Evolutionary conservation across 2,329 filamentous ascomycete species (phyloP), one percentile per base, ranked within the genome.

Genomic region (Fusarium denticulatum): DNA sequence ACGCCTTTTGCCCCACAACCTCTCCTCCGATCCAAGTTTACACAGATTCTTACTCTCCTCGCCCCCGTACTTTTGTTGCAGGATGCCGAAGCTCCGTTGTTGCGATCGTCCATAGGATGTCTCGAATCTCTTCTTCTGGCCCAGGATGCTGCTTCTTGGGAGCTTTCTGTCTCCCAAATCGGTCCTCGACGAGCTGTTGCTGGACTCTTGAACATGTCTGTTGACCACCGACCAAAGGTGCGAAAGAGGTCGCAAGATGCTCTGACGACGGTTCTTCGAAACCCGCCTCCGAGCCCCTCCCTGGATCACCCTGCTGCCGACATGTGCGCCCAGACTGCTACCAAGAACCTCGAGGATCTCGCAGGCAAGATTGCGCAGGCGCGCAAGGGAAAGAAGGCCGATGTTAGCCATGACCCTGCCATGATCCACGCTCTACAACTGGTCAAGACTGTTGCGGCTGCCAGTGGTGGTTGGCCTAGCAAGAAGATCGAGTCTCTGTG

Each of bases 231-330:
- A 64, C 96, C 96, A 5, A 99, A 99, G 85, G 94, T 98, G 55
- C 90, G 96, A 77, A 98, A 96, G 89, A 88, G 95, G 82, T 94
- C 96, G 12, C 94, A 97, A 81, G 96, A 98, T 79, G 94, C 95
- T 6, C 83, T 99, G 75, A 91, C 92, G 60, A 93, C 92, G 72
- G 91, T 99, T 9, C 88, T 99, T 65, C 92, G 92, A 82, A 93
- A 91, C 69, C 94, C 95, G 14, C 96, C 96, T 0, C 95, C 96
- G 1, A 97, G 94, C 73, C 96, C 96, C 3, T 95, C 94, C 7
- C 84, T 98, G 69, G 96, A 99, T 76, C 96, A 99, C 80, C 96
- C 96, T 3, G 96, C 95, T 32, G 93, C 96, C 52, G 95, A 97
- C 80, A 96, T 98, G 91, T 98, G 96, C 84, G 96, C 96, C 24